Evolutionary conservation across 2,329 filamentous ascomycete species (phyloP).

Genomic region (Arthrobotrys conoides): DNA sequence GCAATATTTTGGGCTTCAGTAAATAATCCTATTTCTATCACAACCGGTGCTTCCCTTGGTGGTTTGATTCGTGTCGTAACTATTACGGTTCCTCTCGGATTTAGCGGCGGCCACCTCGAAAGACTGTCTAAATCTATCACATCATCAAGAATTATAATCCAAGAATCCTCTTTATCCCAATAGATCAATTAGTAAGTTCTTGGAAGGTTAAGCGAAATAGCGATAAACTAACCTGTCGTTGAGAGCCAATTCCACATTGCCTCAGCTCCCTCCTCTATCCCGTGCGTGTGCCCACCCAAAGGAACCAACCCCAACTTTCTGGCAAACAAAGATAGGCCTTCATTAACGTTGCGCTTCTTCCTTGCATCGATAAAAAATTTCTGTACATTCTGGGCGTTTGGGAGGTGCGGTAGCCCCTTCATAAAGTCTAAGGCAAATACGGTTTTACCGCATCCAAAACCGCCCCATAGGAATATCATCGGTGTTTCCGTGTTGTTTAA

Average conservation of each 20-base stretch:
- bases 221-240: neutral
- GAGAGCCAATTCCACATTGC: neutral
- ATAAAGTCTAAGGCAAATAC: neutral
- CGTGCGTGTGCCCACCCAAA: too few relatives aligned
- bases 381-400: neutral
- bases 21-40: neutral
- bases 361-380: neutral
- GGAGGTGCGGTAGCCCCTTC: neutral
- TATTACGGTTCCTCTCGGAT: neutral
- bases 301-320: neutral
- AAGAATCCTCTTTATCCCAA: neutral
- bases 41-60: neutral
- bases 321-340: neutral
- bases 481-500: neutral
- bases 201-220: too few relatives aligned
- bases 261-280: neutral
- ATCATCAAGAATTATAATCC: neutral
- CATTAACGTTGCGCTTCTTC: neutral
- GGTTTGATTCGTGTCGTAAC: neutral
- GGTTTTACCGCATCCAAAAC: conserved; percentile 1
- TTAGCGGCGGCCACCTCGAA: neutral
- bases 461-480: neutral
- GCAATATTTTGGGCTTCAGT: neutral
- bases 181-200: neutral
- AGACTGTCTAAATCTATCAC: neutral